phyloP scores from a whole-genome alignment of 139 green algal genomes.

The Tetraselmis striata region DNA sequence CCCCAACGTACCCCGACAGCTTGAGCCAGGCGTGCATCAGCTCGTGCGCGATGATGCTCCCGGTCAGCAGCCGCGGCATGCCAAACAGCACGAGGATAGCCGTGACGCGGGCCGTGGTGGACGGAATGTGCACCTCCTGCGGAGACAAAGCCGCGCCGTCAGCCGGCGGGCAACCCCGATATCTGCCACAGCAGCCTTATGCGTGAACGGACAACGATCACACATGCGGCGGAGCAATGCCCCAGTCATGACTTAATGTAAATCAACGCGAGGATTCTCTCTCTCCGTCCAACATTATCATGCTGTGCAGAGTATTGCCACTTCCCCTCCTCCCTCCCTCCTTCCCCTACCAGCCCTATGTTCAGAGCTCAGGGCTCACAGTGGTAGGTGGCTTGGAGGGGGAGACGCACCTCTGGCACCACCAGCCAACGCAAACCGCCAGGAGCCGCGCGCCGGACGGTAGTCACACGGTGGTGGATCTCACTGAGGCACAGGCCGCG shows the following conservation, averaged over 20 bases:
- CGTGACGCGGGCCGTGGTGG: constrained; percentile 41
- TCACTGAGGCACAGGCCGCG: constrained; percentile 69
- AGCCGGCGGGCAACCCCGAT: neutral
- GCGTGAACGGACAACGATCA: too few species aligned
- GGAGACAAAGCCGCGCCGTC: too few species aligned
- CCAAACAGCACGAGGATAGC: constrained; percentile 83
- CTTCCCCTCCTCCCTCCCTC: neutral
- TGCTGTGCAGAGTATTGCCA: neutral
- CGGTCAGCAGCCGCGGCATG: constrained; percentile 74
- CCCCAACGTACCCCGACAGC: constrained; percentile 24
- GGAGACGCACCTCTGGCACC: neutral
- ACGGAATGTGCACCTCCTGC: neutral
- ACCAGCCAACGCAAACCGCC: neutral
- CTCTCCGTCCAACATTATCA: neutral
- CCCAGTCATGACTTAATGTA: too few species aligned
- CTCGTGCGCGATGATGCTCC: constrained; percentile 84
- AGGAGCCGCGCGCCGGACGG: neutral
- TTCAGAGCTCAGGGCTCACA: neutral
- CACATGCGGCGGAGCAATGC: too few species aligned
- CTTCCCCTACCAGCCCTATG: neutral
- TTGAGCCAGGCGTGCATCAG: constrained; percentile 86
- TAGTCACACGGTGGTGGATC: constrained; percentile 22
- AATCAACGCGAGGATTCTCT: too few species aligned
- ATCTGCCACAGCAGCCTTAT: neutral
- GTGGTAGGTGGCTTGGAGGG: neutral